Conservation (phyloP, 495 filamentous ascomycete species). For the Pyronema omphalodes region DNA sequence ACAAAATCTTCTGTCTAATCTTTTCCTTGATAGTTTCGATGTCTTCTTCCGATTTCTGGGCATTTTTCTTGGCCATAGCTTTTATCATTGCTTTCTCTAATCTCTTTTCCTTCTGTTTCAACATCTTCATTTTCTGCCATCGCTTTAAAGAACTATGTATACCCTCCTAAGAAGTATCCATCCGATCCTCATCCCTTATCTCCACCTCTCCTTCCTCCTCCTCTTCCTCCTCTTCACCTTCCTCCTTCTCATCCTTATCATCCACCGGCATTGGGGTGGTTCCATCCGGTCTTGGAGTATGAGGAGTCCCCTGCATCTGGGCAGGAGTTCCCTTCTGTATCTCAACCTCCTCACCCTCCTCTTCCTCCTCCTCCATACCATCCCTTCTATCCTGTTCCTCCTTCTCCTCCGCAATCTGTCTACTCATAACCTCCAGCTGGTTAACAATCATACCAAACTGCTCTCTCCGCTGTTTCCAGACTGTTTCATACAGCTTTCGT, state of each 20-base stretch:
- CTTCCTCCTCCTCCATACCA: slow-evolving; percentile 25
- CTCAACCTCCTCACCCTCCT: slow-evolving; percentile 51
- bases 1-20: no score
- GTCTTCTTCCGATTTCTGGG: no score
- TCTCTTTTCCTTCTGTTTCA: no score
- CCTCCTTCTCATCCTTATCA: slow-evolving; percentile 32
- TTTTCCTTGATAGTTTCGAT: no score
- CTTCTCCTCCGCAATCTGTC: slow-evolving; percentile 85
- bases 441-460: slow-evolving; percentile 85
- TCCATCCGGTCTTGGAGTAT: slow-evolving; percentile 20
- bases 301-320: slow-evolving; percentile 22
- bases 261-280: slow-evolving; percentile 31
- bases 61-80: no score
- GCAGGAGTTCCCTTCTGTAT: slow-evolving; percentile 27
- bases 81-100: no score
- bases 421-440: slow-evolving; percentile 68
- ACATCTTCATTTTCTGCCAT: no score
- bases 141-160: no score
- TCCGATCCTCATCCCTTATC: slow-evolving; percentile 26
- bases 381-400: slow-evolving; percentile 51
- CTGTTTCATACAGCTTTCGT: slow-evolving; percentile 58
- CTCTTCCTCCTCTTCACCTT: slow-evolving; percentile 37
- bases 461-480: slow-evolving; percentile 68
- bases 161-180: slow-evolving; percentile 5
- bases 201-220: slow-evolving; percentile 17